phyloP scores from a whole-genome alignment of 306 rosid species.

The Inga leiocalycina region DNA sequence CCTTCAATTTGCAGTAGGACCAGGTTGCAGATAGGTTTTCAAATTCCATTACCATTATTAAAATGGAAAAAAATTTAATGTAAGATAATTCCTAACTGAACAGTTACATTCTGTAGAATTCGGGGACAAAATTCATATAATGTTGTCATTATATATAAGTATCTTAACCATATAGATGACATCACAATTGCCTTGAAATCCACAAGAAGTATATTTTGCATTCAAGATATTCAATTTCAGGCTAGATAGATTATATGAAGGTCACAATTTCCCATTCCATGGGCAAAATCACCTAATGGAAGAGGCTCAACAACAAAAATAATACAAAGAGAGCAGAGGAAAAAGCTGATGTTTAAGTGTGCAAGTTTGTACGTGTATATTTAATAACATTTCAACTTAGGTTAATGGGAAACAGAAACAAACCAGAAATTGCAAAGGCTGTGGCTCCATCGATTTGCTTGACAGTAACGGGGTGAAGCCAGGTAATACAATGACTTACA shows the following conservation, averaged over 20 bases:
- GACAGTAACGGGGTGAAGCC: constrained; percentile 69
- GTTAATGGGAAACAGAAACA: constrained; percentile 16
- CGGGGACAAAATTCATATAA: background rate
- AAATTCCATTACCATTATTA: background rate
- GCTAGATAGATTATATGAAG: background rate
- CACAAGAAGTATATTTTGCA: background rate
- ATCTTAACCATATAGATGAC: background rate
- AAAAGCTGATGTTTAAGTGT: background rate
- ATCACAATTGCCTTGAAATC: background rate
- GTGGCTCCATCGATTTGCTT: constrained; percentile 70
- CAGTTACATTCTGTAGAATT: background rate
- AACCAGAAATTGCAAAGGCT: constrained; percentile 79
- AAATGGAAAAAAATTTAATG: background rate
- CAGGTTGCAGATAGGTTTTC: background rate
- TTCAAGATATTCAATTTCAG: constrained; percentile 1
- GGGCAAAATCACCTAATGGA: background rate
- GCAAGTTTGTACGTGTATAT: background rate
- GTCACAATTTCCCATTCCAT: background rate
- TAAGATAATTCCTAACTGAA: background rate
- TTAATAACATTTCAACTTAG: background rate
- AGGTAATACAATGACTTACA: constrained; percentile 80
- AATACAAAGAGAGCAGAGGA: background rate
- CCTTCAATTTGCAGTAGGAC: background rate
- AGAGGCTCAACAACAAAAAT: background rate
- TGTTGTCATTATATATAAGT: too few species aligned